Base-by-base conservation (phyloP, 2,329 filamentous ascomycete genomes). In the Penicillium olsonii region DNA sequence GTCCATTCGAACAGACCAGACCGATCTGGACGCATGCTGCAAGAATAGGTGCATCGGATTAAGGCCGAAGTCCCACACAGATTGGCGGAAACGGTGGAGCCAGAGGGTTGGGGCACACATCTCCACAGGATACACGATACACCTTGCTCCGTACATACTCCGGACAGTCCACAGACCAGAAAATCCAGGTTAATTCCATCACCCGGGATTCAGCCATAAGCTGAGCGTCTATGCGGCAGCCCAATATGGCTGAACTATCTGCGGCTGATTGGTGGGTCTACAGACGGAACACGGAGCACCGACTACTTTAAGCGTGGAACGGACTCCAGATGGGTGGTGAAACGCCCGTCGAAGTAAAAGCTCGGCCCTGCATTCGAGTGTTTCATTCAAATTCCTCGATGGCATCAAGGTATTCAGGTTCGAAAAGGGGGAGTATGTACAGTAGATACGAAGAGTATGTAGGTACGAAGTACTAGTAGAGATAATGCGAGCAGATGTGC, bases 191-290 rank as follows among this genome's bases (percentile, higher is more conserved):
- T 24, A 24, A 24, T 5, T 8, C 22, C 4, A 24, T 24, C 22
- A 5, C 22, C 22, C 4, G 8, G 8, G 22, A 4, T 24, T 24
- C 22, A 24, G 22, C 22, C 22, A 24, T 24, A 24, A 4, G 22
- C 22, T 24, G 22, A 24, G 22, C 8, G 22, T 24, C 22, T n/a
- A 31, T n/a, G 4, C 2, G n/a, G 29, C 7, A 12, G n/a, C n/a
- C n/a, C 39, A 43, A 19, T 2, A 31, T 34, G 19, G 19, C 17
- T 18, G 41, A 38, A 43, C 20, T 39, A 6, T 17, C 19, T 14
- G 18, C 10, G 10, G 18, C 15, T 57, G 54, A 59, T 61, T 59
- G 58, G 56, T 14, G n/a, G 47, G 58, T 55, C 55, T 27, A 38
- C 45, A 33, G 20, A 26, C 27, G 27, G 42, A 27, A 37, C 35